These are phyloP conservation scores for Arxiozyma heterogenica DNA, from an alignment of 1,139 yeast species.

Conservation along the genomic window DNA sequence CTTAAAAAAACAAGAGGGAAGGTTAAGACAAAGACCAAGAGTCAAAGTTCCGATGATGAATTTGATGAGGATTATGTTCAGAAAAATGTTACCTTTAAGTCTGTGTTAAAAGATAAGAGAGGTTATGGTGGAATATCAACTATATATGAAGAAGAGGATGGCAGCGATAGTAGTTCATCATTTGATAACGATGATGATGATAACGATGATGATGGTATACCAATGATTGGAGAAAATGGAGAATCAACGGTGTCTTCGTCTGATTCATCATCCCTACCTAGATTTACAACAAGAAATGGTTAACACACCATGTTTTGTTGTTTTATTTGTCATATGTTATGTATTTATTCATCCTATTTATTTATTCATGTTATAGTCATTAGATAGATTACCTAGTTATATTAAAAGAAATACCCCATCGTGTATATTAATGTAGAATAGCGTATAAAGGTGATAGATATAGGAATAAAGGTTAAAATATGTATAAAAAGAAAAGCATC, in stretches of 20 bases:
- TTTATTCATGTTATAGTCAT: neutral
- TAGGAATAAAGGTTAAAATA: neutral
- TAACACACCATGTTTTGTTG: neutral
- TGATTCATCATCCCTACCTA: slow-evolving; percentile 14
- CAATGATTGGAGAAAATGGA: slow-evolving; percentile 15
- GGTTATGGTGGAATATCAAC: slow-evolving; percentile 26
- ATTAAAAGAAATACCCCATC: neutral
- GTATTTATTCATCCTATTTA: too few relatives aligned
- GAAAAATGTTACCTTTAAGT: slow-evolving; percentile 25
- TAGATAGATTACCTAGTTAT: neutral
- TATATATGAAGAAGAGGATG: slow-evolving; percentile 22
- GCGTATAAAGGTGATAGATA: too few relatives aligned
- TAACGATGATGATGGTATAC: slow-evolving; percentile 10
- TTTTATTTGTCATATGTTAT: neutral
- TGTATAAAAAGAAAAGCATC: too few relatives aligned
- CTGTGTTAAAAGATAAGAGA: slow-evolving; percentile 20
- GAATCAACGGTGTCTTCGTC: slow-evolving; percentile 16
- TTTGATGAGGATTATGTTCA: slow-evolving; percentile 16
- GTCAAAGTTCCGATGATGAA: slow-evolving; percentile 7
- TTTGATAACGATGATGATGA: slow-evolving; percentile 15
- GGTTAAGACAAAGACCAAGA: slow-evolving; percentile 12
- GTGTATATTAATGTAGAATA: neutral
- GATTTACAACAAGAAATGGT: slow-evolving; percentile 4
- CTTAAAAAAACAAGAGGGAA: slow-evolving; percentile 8
- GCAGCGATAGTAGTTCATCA: slow-evolving; percentile 14